Conservation (phyloP, 164 flowering plant genomes). For the Amborella trichopoda region DNA sequence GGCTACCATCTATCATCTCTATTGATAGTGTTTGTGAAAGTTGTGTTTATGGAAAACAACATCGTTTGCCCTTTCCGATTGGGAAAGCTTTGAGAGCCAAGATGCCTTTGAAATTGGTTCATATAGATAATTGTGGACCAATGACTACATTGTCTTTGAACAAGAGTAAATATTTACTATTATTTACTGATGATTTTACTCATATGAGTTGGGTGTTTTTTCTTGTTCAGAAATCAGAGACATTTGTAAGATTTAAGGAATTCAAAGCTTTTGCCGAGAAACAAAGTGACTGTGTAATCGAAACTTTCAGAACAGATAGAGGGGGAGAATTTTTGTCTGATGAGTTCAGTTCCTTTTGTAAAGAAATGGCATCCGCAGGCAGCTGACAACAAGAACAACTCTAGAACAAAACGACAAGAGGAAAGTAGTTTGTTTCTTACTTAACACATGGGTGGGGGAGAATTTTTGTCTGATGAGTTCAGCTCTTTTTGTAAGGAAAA, state of each 20-base stretch:
- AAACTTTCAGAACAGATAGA: neutral
- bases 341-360: neutral
- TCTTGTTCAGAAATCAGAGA: slow-evolving; percentile 1
- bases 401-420: neutral
- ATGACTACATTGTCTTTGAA: neutral
- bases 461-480: neutral
- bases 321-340: neutral
- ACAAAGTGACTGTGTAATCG: neutral
- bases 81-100: neutral
- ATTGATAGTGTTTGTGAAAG: neutral
- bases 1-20: neutral
- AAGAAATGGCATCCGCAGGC: slow-evolving; percentile 1
- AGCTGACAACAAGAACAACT: neutral
- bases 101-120: neutral
- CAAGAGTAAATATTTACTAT: neutral
- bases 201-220: slow-evolving; percentile 9
- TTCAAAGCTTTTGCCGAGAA: slow-evolving; percentile 4
- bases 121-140: neutral
- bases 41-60: neutral
- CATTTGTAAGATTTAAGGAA: neutral
- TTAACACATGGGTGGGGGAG: neutral
- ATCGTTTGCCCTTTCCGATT: neutral
- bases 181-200: slow-evolving; percentile 7
- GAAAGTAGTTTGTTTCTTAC: neutral
- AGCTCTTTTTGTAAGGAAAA: neutral